Evolutionary conservation across 768 basidiomycete genomes (phyloP).

Genomic region (Jaapia argillacea): DNA sequence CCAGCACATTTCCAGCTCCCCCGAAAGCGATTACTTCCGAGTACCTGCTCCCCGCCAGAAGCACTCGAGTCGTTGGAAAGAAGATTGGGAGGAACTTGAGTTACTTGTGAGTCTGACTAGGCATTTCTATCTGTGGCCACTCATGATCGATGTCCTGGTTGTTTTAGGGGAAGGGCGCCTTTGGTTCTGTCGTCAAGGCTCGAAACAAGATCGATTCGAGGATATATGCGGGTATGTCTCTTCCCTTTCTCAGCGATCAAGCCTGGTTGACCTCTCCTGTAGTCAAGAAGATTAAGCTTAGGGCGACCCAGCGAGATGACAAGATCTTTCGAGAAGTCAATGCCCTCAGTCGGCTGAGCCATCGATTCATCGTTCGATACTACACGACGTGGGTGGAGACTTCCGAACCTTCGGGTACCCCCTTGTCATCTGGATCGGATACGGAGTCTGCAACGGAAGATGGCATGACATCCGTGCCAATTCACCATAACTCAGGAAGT

Average conservation of each 20-base stretch:
- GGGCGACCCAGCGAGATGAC: conserved; percentile 66
- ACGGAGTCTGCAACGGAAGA: conserved; percentile 29
- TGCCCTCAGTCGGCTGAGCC: conserved; percentile 77
- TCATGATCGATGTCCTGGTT: not conserved
- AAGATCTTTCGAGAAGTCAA: conserved; percentile 91
- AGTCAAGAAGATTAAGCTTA: conserved; percentile 88
- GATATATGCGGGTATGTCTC: conserved; percentile 63
- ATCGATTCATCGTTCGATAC: conserved; percentile 87
- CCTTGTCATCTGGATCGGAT: conserved; percentile 31
- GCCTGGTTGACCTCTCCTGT: conserved; percentile 2
- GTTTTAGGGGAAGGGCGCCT: conserved; percentile 73
- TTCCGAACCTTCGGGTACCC: conserved; percentile 39
- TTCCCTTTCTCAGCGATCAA: not conserved
- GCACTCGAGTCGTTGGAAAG: conserved; percentile 75
- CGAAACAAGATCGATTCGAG: conserved; percentile 79
- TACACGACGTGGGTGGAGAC: conserved; percentile 88
- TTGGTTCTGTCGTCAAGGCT: conserved; percentile 93
- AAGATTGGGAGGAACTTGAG: conserved; percentile 92
- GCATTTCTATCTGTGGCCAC: not conserved
- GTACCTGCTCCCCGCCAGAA: conserved; percentile 27
- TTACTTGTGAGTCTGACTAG: conserved; percentile 51
- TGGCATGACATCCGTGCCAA: conserved; percentile 47
- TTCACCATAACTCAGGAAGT: conserved; percentile 23
- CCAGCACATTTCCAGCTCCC: conserved; percentile 36
- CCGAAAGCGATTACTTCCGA: conserved; percentile 57